A percentile compares a stretch with the other conserved stretches of the same genome.
Conservation (phyloP, 2,329 filamentous ascomycete species). For the Fusarium circinatum region DNA sequence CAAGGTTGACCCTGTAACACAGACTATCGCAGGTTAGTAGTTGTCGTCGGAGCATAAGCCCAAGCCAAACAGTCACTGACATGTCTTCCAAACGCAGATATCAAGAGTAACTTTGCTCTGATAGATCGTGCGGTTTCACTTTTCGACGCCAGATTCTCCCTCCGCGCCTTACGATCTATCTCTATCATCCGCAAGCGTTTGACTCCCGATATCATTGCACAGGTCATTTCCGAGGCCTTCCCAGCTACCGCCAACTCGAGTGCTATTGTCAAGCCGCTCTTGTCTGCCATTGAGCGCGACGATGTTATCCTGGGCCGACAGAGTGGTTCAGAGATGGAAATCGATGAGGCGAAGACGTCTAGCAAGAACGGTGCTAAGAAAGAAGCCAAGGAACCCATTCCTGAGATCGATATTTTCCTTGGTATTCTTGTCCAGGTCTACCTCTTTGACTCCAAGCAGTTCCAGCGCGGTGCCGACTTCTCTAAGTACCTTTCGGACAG, state of each 20-base stretch:
- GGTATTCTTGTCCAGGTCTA: slow-evolving; percentile 88
- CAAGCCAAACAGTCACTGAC: slow-evolving; percentile 33
- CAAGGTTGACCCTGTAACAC: slow-evolving; percentile 69
- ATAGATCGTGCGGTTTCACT: slow-evolving; percentile 91
- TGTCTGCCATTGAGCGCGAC: slow-evolving; percentile 75
- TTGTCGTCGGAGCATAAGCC: not conserved
- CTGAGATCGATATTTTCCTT: slow-evolving; percentile 89
- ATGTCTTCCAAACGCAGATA: slow-evolving; percentile 69
- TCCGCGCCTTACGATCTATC: slow-evolving; percentile 93
- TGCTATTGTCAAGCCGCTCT: slow-evolving; percentile 73
- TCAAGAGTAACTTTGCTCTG: slow-evolving; percentile 92
- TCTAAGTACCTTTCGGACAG: slow-evolving; percentile 85
- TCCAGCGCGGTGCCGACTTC: slow-evolving; percentile 83
- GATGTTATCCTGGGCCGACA: slow-evolving; percentile 70
- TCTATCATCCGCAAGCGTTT: slow-evolving; percentile 94
- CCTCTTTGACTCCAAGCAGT: slow-evolving; percentile 86
- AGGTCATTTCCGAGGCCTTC: slow-evolving; percentile 85
- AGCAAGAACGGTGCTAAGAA: slow-evolving; percentile 69
- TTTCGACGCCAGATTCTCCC: slow-evolving; percentile 94
- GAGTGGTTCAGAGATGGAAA: slow-evolving; percentile 74
- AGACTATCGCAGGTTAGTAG: slow-evolving; percentile 68
- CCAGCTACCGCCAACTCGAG: slow-evolving; percentile 69
- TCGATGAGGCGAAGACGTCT: slow-evolving; percentile 68
- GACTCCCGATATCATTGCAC: slow-evolving; percentile 81
- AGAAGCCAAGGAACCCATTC: slow-evolving; percentile 79